A percentile compares a stretch with the other conserved stretches of the same genome.
Conservation (phyloP, 108 stramenopile genomes). For the Cylindrotheca closterium region DNA sequence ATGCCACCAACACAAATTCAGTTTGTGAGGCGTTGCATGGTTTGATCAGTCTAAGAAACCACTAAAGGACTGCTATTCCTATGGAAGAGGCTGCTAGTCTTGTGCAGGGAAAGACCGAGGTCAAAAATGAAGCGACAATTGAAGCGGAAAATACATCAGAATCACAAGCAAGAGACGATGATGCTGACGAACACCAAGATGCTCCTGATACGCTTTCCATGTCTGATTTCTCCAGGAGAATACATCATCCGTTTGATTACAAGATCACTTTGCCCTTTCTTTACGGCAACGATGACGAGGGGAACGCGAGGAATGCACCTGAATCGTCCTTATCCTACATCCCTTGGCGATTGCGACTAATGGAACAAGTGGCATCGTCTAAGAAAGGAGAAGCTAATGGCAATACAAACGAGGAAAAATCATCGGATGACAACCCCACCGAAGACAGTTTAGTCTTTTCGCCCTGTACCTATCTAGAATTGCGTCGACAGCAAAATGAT, state of each 20-base stretch:
- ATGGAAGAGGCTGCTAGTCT: too few species aligned
- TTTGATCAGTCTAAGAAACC: too few species aligned
- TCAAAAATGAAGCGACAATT: too few species aligned
- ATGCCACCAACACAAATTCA: too few species aligned
- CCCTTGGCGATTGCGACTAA: background rate
- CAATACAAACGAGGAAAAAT: background rate
- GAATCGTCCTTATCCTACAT: constrained; percentile 9
- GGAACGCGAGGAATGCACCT: background rate
- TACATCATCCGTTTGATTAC: constrained; percentile 2
- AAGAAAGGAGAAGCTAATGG: background rate
- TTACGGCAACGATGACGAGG: background rate
- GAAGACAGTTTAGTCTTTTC: constrained; percentile 3
- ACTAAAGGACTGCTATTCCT: too few species aligned
- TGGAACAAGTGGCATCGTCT: too few species aligned
- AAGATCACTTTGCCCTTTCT: background rate
- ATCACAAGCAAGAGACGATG: background rate
- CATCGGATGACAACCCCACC: background rate
- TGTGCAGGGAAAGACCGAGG: too few species aligned
- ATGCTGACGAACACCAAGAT: background rate
- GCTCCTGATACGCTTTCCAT: background rate
- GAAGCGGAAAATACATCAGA: too few species aligned
- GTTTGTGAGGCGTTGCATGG: too few species aligned
- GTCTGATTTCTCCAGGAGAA: background rate
- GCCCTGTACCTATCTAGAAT: constrained; percentile 15
- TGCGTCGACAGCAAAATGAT: constrained; percentile 33